These are phyloP conservation scores for Daedaleopsis nitida DNA, from an alignment of 768 basidiomycete species.

Conservation along the genomic window DNA sequence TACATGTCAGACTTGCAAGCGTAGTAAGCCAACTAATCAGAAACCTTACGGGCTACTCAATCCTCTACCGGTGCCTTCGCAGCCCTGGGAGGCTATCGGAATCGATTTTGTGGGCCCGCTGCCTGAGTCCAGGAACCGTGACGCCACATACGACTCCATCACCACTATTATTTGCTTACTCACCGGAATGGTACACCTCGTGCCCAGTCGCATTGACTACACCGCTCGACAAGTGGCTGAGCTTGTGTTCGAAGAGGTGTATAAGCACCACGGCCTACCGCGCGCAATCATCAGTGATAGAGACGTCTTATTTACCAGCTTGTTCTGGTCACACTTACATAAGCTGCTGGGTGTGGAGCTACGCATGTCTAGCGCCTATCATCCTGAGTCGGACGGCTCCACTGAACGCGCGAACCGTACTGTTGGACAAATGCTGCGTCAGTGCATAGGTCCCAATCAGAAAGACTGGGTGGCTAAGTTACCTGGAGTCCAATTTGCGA, in stretches of 20 bases:
- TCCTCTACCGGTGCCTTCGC: constrained; percentile 27
- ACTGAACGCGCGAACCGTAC: constrained; percentile 22
- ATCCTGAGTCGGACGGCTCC: constrained; percentile 38
- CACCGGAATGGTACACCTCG: constrained; percentile 29
- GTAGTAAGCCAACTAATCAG: constrained; percentile 10
- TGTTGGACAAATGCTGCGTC: constrained; percentile 18
- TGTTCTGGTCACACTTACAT: constrained; percentile 34
- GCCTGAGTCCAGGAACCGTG: constrained; percentile 28
- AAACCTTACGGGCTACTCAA: constrained; percentile 33
- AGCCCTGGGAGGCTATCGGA: constrained; percentile 39
- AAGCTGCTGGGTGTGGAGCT: constrained; percentile 23
- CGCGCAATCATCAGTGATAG: constrained; percentile 31
- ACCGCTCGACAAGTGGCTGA: constrained; percentile 36
- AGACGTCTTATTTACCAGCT: constrained; percentile 36
- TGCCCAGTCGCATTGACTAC: constrained; percentile 32
- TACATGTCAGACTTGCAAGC: constrained; percentile 23
- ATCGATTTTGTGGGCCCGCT: constrained; percentile 43
- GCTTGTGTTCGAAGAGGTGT: constrained; percentile 35
- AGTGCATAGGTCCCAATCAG: constrained; percentile 11
- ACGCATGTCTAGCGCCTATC: constrained; percentile 30
- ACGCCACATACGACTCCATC: constrained; percentile 24
- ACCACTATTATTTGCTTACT: constrained; percentile 23
- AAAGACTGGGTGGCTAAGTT: constrained; percentile 34
- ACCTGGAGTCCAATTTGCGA: too few species aligned
- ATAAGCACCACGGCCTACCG: constrained; percentile 40